A percentile compares a stretch with the other conserved stretches of the same genome.
These are phyloP conservation scores for Teratosphaeria gauchensis DNA, from an alignment of 2,329 filamentous ascomycete species.

Conservation along the genomic window DNA sequence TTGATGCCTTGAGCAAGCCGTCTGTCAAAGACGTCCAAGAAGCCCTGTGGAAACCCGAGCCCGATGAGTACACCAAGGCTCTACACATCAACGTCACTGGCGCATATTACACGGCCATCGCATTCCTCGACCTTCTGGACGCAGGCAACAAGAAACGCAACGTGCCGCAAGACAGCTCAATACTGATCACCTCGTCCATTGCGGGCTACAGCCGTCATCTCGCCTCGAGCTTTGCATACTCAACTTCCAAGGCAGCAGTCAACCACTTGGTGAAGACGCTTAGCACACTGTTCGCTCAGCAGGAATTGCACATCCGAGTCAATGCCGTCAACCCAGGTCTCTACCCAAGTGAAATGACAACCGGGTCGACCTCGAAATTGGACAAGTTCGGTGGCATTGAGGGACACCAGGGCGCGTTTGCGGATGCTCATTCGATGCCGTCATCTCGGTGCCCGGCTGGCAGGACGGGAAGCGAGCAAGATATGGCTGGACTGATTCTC, in stretches of 20 bases:
- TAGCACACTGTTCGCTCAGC: slow-evolving; percentile 31
- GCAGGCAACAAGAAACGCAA: slow-evolving; percentile 32
- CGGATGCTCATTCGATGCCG: slow-evolving; percentile 46
- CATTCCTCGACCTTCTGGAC: slow-evolving; percentile 33
- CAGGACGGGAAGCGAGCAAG: slow-evolving; percentile 50
- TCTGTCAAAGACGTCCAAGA: slow-evolving; percentile 15
- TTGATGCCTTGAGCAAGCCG: slow-evolving; percentile 11
- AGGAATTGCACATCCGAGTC: slow-evolving; percentile 35
- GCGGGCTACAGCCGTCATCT: slow-evolving; percentile 34
- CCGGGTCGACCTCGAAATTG: slow-evolving; percentile 7
- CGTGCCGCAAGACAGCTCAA: slow-evolving; percentile 30
- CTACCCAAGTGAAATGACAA: slow-evolving; percentile 24
- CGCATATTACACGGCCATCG: slow-evolving; percentile 30
- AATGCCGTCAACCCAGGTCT: slow-evolving; percentile 42
- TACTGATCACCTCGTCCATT: slow-evolving; percentile 40
- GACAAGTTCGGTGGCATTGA: slow-evolving; percentile 11
- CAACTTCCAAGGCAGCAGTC: slow-evolving; percentile 37
- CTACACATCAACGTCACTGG: slow-evolving; percentile 30
- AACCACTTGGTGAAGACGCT: slow-evolving; percentile 43
- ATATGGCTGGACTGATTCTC: slow-evolving; percentile 56
- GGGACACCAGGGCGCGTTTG: slow-evolving; percentile 18
- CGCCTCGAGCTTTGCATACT: slow-evolving; percentile 35
- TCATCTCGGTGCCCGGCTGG: slow-evolving; percentile 44
- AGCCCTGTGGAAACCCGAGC: slow-evolving; percentile 12
- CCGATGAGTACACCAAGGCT: slow-evolving; percentile 26